Evolutionary conservation across 2,329 filamentous ascomycete species (phyloP).

Genomic region (Colletotrichum gigasporum): DNA sequence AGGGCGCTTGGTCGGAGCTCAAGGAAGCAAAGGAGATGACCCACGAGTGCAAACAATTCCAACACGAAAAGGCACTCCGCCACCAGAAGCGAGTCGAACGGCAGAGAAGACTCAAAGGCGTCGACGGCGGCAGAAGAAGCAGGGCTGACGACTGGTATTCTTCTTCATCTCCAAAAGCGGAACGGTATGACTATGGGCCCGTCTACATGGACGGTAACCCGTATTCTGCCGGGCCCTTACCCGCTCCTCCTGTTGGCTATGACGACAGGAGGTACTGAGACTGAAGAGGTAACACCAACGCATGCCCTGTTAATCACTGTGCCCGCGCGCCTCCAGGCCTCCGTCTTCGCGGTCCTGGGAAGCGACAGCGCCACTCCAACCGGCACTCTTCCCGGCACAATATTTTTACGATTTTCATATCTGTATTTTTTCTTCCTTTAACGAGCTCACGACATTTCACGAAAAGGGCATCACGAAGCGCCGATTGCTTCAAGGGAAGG

Average conservation of each 20-base stretch:
- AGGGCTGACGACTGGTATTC: constrained; percentile 57
- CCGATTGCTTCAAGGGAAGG: neutral
- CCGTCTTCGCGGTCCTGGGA: too few species aligned
- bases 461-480: neutral
- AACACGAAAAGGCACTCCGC: constrained; percentile 57
- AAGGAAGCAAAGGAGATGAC: constrained; percentile 63
- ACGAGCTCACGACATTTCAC: too few species aligned
- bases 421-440: neutral
- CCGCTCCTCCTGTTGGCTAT: constrained; percentile 50
- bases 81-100: constrained; percentile 57
- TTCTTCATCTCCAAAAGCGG: constrained; percentile 48
- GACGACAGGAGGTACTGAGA: constrained; percentile 46
- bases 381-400: neutral
- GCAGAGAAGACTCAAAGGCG: constrained; percentile 40
- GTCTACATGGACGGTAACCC: constrained; percentile 59
- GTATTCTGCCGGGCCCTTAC: constrained; percentile 51
- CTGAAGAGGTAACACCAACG: constrained; percentile 1
- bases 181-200: constrained; percentile 51
- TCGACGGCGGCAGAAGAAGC: constrained; percentile 44
- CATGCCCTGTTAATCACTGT: neutral
- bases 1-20: constrained; percentile 64
- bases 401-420: neutral
- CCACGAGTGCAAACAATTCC: constrained; percentile 59
- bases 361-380: neutral
- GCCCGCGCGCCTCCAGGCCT: neutral